Evolutionary conservation across 495 filamentous ascomycete species (phyloP), one percentile per base, ranked within the genome.

Genomic region (Xylaria acuta): DNA sequence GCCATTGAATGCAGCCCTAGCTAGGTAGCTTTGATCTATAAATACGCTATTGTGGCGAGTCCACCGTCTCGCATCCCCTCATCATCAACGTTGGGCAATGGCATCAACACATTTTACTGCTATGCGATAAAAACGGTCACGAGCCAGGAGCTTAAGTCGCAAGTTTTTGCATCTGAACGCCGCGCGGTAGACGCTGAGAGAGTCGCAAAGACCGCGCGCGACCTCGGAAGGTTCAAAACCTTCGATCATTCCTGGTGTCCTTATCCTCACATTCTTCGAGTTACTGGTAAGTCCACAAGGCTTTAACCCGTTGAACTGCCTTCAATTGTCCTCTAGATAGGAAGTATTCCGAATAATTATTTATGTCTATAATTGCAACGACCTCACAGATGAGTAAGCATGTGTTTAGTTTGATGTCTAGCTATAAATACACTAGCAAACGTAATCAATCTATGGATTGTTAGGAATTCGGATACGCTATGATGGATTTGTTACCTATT

Each of bases 31-130:
- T 60, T 20, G 56, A 36, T 41, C 41, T 36, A 41, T 69, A 45
- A 25, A 45, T 60, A 3, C 54, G 25, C 27, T 38, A 5, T 69
- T 38, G 11, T 69, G 25, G 8, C 45, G 18, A 20, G 67, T 43
- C 53, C 8, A 30, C 67, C 25, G 60, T 47, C 22, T 45, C 36
- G 18, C 38, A 9, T 22, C 65, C 6, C 49, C 7, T 45, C 30
- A n/a, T 69, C n/a, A 9, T 12, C 34, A 27, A 20, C 49, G 51
- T n/a, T 43, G 7, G 53, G 38, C 8, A 18, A 47, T 41, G 30
- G 63, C 67, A 70, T 62, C 41, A 51, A 30, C 9, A 51, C 30
- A 8, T 70, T 38, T 30, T 53, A 7, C 40, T n/a, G 56, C 67
- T 22, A 56, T 62, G 41, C 67, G 56, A 43, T 63, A 51, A 43